Evolutionary conservation across 2,329 filamentous ascomycete species (phyloP).

Genomic region (Colletotrichum liaoningense): DNA sequence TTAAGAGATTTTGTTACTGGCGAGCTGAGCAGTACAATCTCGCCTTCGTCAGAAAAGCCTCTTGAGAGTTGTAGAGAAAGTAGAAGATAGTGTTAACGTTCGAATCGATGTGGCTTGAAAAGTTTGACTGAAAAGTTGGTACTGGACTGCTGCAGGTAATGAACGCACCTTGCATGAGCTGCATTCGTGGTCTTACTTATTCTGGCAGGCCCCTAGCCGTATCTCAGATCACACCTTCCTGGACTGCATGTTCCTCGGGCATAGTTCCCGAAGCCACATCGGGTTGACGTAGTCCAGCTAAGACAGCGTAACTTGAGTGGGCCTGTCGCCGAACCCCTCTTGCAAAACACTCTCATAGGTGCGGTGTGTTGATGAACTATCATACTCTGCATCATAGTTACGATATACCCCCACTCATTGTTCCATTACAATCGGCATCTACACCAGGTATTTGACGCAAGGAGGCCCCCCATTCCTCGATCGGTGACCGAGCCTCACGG

Average conservation of each 20-base stretch:
- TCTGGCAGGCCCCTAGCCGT: too few relatives aligned
- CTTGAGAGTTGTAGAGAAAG: not conserved
- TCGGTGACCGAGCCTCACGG: not conserved
- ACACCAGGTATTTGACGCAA: too few relatives aligned
- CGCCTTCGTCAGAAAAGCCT: not conserved
- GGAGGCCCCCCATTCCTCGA: not conserved
- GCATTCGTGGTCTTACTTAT: too few relatives aligned
- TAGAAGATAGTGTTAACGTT: not conserved
- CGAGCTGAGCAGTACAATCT: not conserved
- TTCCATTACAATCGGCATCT: not conserved
- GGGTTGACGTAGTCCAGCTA: not conserved
- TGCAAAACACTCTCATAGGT: not conserved
- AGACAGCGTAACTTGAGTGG: too few relatives aligned
- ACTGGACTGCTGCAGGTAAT: not conserved
- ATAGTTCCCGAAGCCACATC: too few relatives aligned
- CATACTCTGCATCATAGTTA: not conserved
- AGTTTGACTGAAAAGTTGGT: not conserved
- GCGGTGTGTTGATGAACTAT: not conserved
- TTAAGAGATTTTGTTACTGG: not conserved
- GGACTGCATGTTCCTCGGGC: not conserved
- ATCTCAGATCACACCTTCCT: too few relatives aligned
- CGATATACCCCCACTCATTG: not conserved
- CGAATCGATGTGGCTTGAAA: not conserved
- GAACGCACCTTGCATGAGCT: not conserved
- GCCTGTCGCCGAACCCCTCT: not conserved